These are phyloP conservation scores for Suillus subaureus DNA, from an alignment of 768 basidiomycete species.

Conservation along the genomic window DNA sequence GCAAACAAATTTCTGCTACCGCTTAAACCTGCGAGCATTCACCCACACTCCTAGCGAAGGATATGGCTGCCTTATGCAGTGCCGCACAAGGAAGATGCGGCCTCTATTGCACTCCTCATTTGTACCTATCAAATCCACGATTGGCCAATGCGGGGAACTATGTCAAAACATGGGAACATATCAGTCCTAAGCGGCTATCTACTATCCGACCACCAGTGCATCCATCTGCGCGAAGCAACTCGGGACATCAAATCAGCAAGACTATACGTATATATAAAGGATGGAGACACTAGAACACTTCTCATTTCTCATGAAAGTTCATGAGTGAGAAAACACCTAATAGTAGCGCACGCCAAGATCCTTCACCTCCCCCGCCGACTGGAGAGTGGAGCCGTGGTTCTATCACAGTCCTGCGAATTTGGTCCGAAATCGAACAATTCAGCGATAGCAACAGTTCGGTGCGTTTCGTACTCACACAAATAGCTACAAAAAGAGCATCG, in stretches of 20 bases:
- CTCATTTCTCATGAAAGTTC: background rate
- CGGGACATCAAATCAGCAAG: background rate
- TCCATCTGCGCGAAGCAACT: background rate
- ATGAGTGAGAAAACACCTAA: background rate
- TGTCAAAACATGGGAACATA: background rate
- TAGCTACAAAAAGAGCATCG: constrained; percentile 70
- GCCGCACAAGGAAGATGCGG: background rate
- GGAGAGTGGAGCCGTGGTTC: constrained; percentile 47
- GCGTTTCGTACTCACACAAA: constrained; percentile 45
- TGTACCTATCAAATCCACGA: background rate
- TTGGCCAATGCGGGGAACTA: background rate
- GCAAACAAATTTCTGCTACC: background rate
- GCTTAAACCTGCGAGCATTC: background rate
- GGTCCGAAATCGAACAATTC: constrained; percentile 76
- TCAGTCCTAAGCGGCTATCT: background rate
- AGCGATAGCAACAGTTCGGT: constrained; percentile 85
- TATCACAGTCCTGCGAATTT: constrained; percentile 57
- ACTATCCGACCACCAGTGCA: background rate
- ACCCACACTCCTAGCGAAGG: background rate
- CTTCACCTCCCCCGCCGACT: background rate
- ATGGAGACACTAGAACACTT: background rate
- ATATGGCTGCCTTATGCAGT: background rate
- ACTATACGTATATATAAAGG: background rate
- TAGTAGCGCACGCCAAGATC: background rate
- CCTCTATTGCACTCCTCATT: background rate